phyloP scores from a whole-genome alignment of 139 green algal genomes.

The Chlamydomonas eustigma region DNA sequence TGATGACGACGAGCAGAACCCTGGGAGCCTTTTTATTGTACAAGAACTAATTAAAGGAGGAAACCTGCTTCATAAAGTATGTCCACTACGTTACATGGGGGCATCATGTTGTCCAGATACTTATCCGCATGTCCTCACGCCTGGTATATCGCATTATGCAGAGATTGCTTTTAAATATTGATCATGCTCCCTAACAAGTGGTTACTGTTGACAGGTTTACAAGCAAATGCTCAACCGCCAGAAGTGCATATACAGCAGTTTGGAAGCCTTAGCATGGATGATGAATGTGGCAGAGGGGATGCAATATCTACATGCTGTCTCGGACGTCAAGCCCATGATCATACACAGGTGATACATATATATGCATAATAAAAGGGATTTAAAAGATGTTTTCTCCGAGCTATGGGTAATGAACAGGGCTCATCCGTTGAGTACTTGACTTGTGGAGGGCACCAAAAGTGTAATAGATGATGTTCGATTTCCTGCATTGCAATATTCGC shows the following conservation, averaged over 20 bases:
- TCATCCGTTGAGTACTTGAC: too few species aligned
- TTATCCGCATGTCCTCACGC: too few species aligned
- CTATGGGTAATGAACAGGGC: too few species aligned
- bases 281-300: slow-evolving; percentile 43
- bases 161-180: too few species aligned
- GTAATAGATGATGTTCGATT: too few species aligned
- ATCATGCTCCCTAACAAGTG: too few species aligned
- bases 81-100: neutral
- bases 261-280: slow-evolving; percentile 40
- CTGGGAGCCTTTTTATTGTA: slow-evolving; percentile 42
- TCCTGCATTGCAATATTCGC: too few species aligned
- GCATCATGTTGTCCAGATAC: neutral
- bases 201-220: slow-evolving; percentile 47
- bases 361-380: neutral
- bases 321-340: slow-evolving; percentile 44
- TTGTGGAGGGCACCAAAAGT: too few species aligned
- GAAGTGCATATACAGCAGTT: slow-evolving; percentile 37
- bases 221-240: slow-evolving; percentile 47
- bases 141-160: too few species aligned
- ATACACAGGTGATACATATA: slow-evolving; percentile 30
- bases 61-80: slow-evolving; percentile 43
- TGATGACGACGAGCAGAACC: slow-evolving; percentile 35
- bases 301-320: slow-evolving; percentile 37
- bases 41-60: slow-evolving; percentile 42
- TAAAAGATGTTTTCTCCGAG: too few species aligned